A percentile compares a stretch with the other conserved stretches of the same genome.
Evolutionary conservation across 169 alveolate genomes (phyloP).

Genomic region (Plasmodium relictum): DNA sequence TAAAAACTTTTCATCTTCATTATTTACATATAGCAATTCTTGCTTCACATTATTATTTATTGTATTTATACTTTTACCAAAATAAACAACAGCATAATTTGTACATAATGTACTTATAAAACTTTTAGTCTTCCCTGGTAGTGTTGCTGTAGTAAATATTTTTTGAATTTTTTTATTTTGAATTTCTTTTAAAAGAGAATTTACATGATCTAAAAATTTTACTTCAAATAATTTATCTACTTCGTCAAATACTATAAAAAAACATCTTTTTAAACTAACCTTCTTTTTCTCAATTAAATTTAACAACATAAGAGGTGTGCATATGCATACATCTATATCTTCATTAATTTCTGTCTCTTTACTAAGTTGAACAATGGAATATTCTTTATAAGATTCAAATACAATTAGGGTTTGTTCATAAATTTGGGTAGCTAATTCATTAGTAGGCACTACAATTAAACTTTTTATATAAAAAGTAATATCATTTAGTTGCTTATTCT

Average conservation of each 20-base stretch:
- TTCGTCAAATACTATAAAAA: slow-evolving; percentile 66
- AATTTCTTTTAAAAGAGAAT: slow-evolving; percentile 19
- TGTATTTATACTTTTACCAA: slow-evolving; percentile 53
- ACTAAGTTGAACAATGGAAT: slow-evolving; percentile 6
- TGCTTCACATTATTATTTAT: slow-evolving; percentile 72
- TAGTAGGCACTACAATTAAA: slow-evolving; percentile 58
- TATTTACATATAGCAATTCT: slow-evolving; percentile 67
- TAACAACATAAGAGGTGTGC: slow-evolving; percentile 49
- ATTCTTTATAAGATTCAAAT: slow-evolving; percentile 35
- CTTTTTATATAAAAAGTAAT: slow-evolving; percentile 13
- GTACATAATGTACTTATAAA: slow-evolving; percentile 57
- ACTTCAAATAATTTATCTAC: slow-evolving; percentile 74
- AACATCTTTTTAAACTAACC: slow-evolving; percentile 55
- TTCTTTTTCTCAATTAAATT: slow-evolving; percentile 26
- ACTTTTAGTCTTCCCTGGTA: slow-evolving; percentile 43
- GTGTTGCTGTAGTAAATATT: slow-evolving; percentile 75
- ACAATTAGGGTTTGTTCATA: slow-evolving; percentile 53
- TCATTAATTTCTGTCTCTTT: slow-evolving; percentile 35
- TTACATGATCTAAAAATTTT: slow-evolving; percentile 34
- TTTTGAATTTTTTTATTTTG: slow-evolving; percentile 58
- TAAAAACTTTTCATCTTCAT: slow-evolving; percentile 52
- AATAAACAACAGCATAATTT: slow-evolving; percentile 43
- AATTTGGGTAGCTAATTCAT: slow-evolving; percentile 59
- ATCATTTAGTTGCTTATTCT: neutral
- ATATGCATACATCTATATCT: slow-evolving; percentile 29